Evolutionary conservation across 2,329 filamentous ascomycete species (phyloP).

Genomic region (Aureobasidium musti): DNA sequence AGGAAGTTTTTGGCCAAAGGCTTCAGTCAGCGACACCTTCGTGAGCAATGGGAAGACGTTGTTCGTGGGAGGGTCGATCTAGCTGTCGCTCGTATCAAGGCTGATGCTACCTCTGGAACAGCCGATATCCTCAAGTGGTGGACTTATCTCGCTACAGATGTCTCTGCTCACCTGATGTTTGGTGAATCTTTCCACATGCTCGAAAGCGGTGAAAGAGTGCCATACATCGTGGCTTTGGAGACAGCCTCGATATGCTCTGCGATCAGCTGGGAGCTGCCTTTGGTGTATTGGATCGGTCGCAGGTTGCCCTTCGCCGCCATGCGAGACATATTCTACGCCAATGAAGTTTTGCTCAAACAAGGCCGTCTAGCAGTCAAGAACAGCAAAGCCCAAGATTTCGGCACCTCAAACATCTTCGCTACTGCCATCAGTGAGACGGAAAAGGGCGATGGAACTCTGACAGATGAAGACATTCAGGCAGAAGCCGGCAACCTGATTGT

Average conservation of each 20-base stretch:
- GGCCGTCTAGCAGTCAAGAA: slow-evolving; percentile 31
- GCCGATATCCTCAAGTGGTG: slow-evolving; percentile 47
- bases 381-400: slow-evolving; percentile 23
- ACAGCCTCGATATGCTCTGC: slow-evolving; percentile 30
- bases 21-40: slow-evolving; percentile 43
- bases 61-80: slow-evolving; percentile 41
- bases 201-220: slow-evolving; percentile 40
- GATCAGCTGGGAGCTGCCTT: slow-evolving; percentile 37
- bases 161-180: slow-evolving; percentile 45
- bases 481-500: slow-evolving; percentile 39
- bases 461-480: slow-evolving; percentile 36
- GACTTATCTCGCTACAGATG: slow-evolving; percentile 46
- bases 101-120: slow-evolving; percentile 37
- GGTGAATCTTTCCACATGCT: slow-evolving; percentile 47
- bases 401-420: slow-evolving; percentile 32
- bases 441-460: slow-evolving; percentile 32
- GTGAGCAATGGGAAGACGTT: slow-evolving; percentile 43
- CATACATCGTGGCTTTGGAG: slow-evolving; percentile 8
- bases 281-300: slow-evolving; percentile 32
- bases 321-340: slow-evolving; percentile 31
- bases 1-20: slow-evolving; percentile 43
- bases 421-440: slow-evolving; percentile 32
- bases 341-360: slow-evolving; percentile 31
- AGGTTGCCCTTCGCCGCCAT: slow-evolving; percentile 29
- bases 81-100: slow-evolving; percentile 42